Base-by-base conservation (phyloP, 352 stramenopile genomes). In the Pythium scleroteichum region DNA sequence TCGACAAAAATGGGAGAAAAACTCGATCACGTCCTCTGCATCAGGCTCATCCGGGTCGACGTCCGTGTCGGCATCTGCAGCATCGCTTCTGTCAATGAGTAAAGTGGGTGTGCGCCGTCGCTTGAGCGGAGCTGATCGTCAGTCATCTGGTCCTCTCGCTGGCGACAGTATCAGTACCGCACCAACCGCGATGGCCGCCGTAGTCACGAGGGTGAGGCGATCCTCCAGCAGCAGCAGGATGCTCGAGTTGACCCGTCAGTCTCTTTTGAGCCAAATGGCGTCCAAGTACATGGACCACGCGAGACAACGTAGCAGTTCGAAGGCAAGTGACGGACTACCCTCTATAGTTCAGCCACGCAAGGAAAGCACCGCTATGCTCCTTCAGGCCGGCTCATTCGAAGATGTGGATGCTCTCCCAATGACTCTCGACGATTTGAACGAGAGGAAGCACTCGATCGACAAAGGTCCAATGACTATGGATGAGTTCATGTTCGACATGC, bases 391-490 rank as follows among this genome's bases (percentile, higher is more conserved):
- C 8, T 62, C 63, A 13, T 59, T 58, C 44, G 62, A 62, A 58
- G 63, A 61, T 20, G 48, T 71, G 4, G 63, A 69, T 20, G 50
- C 50, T 2, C 26, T 65, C 8, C 58, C 64, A 33, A 32, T 67
- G 62, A 69, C 54, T 1, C 56, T 71, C 51, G 58, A 64, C 27
- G 64, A 65, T 19, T 50, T 69, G 6, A 24, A 48, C 19, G 62
- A 62, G 1, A 24, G 44, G 9, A 66, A 62, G n/a, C 39, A 44
- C 0, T 59, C 52, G 3, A 54, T 50, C 4, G 51, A 71, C 52
- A 59, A 66, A 10, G 58, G 58, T 9, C 63, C 56, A 4, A 71
- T 71, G 63, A 66, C 63, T 8, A 52, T 71, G 42, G 57, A 66
- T 20, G 63, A 71, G 45, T 66, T 69, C 14, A 64, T 71, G 62